Conservation (phyloP, 192 early-diverging fungal species). For the Linnemannia schmuckeri region DNA sequence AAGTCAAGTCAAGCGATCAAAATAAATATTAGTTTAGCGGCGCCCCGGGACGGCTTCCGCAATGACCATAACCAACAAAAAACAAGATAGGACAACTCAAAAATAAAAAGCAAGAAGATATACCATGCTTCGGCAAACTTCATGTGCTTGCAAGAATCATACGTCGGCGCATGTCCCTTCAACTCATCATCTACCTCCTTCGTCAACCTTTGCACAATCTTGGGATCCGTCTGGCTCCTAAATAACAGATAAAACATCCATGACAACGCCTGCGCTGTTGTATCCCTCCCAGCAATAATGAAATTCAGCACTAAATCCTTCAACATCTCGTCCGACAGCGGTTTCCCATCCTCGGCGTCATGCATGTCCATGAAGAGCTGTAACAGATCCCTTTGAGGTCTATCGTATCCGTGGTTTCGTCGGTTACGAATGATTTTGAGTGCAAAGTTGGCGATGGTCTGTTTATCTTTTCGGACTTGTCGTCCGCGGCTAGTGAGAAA, state of each 20-base stretch:
- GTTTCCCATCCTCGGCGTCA: constrained; percentile 50
- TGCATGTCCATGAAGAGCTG: constrained; percentile 53
- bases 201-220: constrained; percentile 21
- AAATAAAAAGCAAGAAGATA: not conserved
- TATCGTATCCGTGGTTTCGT: constrained; percentile 9
- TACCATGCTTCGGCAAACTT: constrained; percentile 32
- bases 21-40: not conserved
- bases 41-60: too few species aligned
- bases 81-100: not conserved
- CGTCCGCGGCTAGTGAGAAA: not conserved
- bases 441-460: constrained; percentile 28
- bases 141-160: constrained; percentile 23
- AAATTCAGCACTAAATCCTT: constrained; percentile 61
- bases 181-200: constrained; percentile 41
- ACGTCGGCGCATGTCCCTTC: not conserved
- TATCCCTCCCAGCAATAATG: constrained; percentile 31
- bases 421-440: constrained; percentile 28
- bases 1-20: not conserved
- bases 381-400: constrained; percentile 44
- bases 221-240: constrained; percentile 47
- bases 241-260: constrained; percentile 43
- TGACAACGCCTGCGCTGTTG: constrained; percentile 36
- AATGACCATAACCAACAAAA: too few species aligned
- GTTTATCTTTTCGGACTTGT: constrained; percentile 5
- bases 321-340: constrained; percentile 46